Evolutionary conservation across 1,284 basidiomycete genomes (phyloP).

Genomic region (Malassezia vespertilionis): DNA sequence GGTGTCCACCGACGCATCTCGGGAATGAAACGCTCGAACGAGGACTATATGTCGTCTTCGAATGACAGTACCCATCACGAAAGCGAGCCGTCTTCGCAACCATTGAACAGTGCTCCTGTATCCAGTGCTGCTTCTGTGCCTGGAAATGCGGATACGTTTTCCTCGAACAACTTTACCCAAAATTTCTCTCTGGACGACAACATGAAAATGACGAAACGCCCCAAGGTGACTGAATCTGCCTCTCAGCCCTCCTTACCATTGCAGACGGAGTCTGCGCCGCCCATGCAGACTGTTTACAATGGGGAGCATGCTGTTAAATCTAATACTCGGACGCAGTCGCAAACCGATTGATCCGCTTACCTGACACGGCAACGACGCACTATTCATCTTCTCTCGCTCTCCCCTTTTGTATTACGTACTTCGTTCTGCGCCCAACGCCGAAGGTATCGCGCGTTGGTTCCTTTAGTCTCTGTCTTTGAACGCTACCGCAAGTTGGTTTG

Average conservation of each 20-base stretch:
- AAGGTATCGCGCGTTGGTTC: too few relatives aligned
- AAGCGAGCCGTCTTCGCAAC: not conserved
- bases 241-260: not conserved
- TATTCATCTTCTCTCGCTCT: not conserved
- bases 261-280: not conserved
- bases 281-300: not conserved
- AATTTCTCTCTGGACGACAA: constrained; percentile 4
- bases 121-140: not conserved
- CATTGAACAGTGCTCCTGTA: not conserved
- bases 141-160: not conserved
- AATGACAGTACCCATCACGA: not conserved
- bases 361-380: not conserved
- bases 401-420: too few relatives aligned
- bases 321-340: not conserved
- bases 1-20: constrained; percentile 5
- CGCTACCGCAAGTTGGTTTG: too few relatives aligned
- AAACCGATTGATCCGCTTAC: constrained; percentile 1
- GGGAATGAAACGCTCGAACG: constrained; percentile 3
- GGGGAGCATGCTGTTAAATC: not conserved
- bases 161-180: not conserved
- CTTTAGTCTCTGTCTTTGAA: too few relatives aligned
- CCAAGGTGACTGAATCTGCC: constrained; percentile 1
- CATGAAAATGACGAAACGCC: constrained; percentile 7
- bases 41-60: not conserved
- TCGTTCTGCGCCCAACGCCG: too few relatives aligned